These are phyloP conservation scores for Pyrenopolyporus hunteri DNA, from an alignment of 495 filamentous ascomycete genomes.

Conservation along the genomic window DNA sequence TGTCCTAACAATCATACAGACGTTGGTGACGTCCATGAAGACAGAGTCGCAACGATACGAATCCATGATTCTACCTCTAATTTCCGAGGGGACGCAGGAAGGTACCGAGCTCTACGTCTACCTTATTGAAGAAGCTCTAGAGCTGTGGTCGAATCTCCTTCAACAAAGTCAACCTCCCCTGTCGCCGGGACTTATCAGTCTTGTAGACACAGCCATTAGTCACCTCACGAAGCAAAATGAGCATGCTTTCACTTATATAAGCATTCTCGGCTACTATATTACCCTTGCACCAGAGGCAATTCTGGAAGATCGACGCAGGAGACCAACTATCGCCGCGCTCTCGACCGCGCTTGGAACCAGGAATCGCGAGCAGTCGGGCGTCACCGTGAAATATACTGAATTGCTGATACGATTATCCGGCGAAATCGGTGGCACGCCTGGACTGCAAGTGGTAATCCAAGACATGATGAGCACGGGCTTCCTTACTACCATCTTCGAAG, in stretches of 20 bases:
- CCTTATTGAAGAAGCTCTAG: constrained; percentile 88
- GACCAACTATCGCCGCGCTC: constrained; percentile 63
- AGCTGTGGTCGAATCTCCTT: constrained; percentile 83
- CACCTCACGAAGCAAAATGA: constrained; percentile 72
- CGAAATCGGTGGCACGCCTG: constrained; percentile 68
- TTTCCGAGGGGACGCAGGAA: constrained; percentile 76
- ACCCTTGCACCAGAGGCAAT: constrained; percentile 77
- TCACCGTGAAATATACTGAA: constrained; percentile 71
- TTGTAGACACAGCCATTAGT: constrained; percentile 71
- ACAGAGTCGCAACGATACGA: constrained; percentile 75
- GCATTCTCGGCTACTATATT: constrained; percentile 78
- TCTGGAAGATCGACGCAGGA: constrained; percentile 67
- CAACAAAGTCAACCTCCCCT: constrained; percentile 70
- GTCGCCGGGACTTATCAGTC: constrained; percentile 66
- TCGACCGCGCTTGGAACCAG: constrained; percentile 62
- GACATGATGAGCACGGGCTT: constrained; percentile 73
- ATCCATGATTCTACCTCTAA: constrained; percentile 74
- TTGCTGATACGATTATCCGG: constrained; percentile 72
- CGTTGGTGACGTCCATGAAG: constrained; percentile 80
- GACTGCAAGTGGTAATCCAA: constrained; percentile 66
- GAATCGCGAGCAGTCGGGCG: constrained; percentile 68
- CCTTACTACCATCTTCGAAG: constrained; percentile 68
- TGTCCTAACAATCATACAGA: constrained; percentile 80
- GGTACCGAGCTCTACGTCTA: constrained; percentile 81
- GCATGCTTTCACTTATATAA: constrained; percentile 64